phyloP scores from a whole-genome alignment of 805 yeast species.

The Nakazawaea wyomingensis region DNA sequence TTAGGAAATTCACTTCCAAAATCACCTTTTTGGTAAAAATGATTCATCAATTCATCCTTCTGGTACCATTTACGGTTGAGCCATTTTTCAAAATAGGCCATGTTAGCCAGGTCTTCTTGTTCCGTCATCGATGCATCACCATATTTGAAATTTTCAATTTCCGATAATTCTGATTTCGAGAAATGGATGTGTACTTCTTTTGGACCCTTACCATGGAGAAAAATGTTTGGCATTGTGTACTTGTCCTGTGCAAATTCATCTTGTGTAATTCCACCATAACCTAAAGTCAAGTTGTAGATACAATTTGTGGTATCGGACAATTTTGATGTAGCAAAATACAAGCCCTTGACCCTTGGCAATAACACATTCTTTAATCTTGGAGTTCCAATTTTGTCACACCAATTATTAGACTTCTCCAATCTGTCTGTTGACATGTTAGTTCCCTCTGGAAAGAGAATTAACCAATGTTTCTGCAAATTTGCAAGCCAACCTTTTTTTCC shows the following conservation, averaged over 20 bases:
- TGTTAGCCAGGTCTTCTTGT: constrained; percentile 33
- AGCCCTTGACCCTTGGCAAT: constrained; percentile 81
- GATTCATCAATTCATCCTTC: constrained; percentile 70
- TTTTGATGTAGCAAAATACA: constrained; percentile 57
- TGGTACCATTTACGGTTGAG: constrained; percentile 64
- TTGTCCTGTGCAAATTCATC: constrained; percentile 72
- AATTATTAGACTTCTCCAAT: constrained; percentile 48
- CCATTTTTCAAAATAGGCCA: constrained; percentile 67
- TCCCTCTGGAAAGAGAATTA: constrained; percentile 90
- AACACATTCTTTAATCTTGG: constrained; percentile 57
- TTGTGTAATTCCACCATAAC: constrained; percentile 63
- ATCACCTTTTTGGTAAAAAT: constrained; percentile 50
- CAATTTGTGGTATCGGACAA: constrained; percentile 48
- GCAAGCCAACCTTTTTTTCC: constrained; percentile 51
- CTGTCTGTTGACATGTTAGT: constrained; percentile 76
- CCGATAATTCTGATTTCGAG: constrained; percentile 48
- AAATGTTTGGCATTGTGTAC: constrained; percentile 60
- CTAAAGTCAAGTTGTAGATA: constrained; percentile 81
- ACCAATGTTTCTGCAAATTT: constrained; percentile 43
- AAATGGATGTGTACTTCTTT: constrained; percentile 57
- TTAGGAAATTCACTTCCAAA: constrained; percentile 29
- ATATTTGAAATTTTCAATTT: constrained; percentile 55
- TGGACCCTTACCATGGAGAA: constrained; percentile 71
- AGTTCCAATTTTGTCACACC: constrained; percentile 45
- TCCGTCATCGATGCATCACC: constrained; percentile 41